Conservation (phyloP, 2,329 filamentous ascomycete genomes). For the Curvularia hawaiiensis region DNA sequence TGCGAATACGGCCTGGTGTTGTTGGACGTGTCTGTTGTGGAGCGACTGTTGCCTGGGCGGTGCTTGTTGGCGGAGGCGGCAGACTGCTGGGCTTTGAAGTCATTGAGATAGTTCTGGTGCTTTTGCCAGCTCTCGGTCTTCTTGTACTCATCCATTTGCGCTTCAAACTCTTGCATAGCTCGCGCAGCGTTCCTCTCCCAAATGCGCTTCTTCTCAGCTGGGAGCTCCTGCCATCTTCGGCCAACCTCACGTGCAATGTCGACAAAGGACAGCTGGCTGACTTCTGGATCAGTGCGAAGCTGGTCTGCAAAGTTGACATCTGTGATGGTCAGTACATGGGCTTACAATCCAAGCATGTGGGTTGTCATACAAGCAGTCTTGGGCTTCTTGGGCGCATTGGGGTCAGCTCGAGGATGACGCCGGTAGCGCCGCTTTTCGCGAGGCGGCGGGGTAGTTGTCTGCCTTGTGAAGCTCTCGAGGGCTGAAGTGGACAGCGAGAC, state of each 20-base stretch:
- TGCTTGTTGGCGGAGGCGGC: conserved; percentile 21
- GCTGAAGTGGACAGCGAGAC: conserved; percentile 37
- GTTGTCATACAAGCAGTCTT: conserved; percentile 46
- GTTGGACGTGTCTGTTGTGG: conserved; percentile 31
- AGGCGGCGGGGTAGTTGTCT: conserved; percentile 29
- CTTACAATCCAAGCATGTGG: not conserved
- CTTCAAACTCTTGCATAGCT: conserved; percentile 47
- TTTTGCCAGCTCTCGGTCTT: conserved; percentile 45
- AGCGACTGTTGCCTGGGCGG: conserved; percentile 29
- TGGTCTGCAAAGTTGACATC: conserved; percentile 51
- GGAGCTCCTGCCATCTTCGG: conserved; percentile 45
- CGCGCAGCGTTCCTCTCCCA: conserved; percentile 48
- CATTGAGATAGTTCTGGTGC: conserved; percentile 44
- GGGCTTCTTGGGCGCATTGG: conserved; percentile 48
- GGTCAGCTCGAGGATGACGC: conserved; percentile 45
- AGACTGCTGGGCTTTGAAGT: conserved; percentile 42
- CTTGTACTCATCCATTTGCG: conserved; percentile 49
- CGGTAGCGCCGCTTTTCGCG: conserved; percentile 47
- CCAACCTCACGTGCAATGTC: conserved; percentile 48
- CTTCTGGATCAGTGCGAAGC: conserved; percentile 43
- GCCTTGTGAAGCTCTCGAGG: conserved; percentile 33
- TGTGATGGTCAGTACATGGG: conserved; percentile 20
- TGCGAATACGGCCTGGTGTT: conserved; percentile 30
- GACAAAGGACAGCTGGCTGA: conserved; percentile 46
- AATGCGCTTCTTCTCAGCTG: conserved; percentile 42